Evolutionary conservation across 1,284 basidiomycete species (phyloP).

Genomic region (Moesziomyces sp.): DNA sequence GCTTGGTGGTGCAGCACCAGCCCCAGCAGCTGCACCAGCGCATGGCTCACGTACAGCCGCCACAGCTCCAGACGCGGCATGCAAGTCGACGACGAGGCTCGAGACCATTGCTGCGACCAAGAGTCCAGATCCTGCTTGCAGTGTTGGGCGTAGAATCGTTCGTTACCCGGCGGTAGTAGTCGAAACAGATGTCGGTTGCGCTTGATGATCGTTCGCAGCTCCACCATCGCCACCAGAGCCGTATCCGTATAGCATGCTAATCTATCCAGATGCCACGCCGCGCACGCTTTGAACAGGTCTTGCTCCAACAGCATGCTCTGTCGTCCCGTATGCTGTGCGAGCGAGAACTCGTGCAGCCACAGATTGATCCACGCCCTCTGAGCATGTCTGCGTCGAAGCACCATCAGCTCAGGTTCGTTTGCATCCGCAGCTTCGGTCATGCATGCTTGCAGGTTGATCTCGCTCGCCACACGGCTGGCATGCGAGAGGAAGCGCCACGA

Average conservation of each 20-base stretch:
- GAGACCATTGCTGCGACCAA: constrained; percentile 6
- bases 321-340: constrained; percentile 16
- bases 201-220: constrained; percentile 10
- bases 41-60: constrained; percentile 7
- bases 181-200: constrained; percentile 2
- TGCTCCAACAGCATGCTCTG: constrained; percentile 5
- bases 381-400: not conserved
- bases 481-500: constrained; percentile 3
- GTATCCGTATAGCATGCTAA: constrained; percentile 4
- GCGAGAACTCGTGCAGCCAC: constrained; percentile 14
- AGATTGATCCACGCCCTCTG: constrained; percentile 15
- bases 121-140: constrained; percentile 1
- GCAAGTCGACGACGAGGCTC: not conserved
- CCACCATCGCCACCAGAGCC: constrained; percentile 13
- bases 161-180: constrained; percentile 1
- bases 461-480: constrained; percentile 4
- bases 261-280: constrained; percentile 2
- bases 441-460: constrained; percentile 12
- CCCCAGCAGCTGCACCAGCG: constrained; percentile 10
- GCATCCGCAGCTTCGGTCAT: not conserved
- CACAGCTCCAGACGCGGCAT: constrained; percentile 11
- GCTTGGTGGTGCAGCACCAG: constrained; percentile 7
- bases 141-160: not conserved
- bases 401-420: too few species aligned
- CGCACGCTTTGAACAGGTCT: constrained; percentile 1